A percentile compares a stretch with the other conserved stretches of the same genome.
Conservation (phyloP, 306 rosid species). For the Crotalaria pallida region DNA sequence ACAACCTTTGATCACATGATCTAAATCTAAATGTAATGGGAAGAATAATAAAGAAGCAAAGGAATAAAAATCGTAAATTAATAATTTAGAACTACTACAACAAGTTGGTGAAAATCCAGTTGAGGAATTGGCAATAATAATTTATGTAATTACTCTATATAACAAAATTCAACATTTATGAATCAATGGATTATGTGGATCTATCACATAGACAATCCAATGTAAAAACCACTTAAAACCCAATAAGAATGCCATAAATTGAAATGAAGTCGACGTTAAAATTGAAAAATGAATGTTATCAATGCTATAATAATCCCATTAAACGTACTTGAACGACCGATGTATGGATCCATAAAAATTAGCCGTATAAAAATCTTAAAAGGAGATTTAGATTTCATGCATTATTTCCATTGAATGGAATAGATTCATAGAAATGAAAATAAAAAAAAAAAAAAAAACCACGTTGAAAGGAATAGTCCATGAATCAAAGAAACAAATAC, state of each 20-base stretch:
- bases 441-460: background rate
- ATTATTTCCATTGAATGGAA: background rate
- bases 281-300: background rate
- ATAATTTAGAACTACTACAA: too few relatives aligned
- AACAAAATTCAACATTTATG: background rate
- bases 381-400: background rate
- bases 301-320: background rate
- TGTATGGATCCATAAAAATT: background rate
- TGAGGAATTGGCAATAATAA: too few relatives aligned
- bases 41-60: background rate
- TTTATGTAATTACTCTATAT: background rate
- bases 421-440: too few relatives aligned
- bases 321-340: background rate
- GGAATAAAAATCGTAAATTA: background rate
- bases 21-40: background rate
- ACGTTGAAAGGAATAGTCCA: background rate
- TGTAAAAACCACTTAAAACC: background rate
- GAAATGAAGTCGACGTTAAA: background rate
- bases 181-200: background rate
- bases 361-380: background rate
- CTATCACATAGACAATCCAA: background rate
- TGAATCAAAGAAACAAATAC: constrained; percentile 13
- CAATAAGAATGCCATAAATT: constrained; percentile 2
- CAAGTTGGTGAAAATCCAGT: too few relatives aligned
- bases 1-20: background rate